Evolutionary conservation across 2,329 filamentous ascomycete species (phyloP), one percentile per base, ranked within the genome.

Genomic region (Sordariomycetes sp.): DNA sequence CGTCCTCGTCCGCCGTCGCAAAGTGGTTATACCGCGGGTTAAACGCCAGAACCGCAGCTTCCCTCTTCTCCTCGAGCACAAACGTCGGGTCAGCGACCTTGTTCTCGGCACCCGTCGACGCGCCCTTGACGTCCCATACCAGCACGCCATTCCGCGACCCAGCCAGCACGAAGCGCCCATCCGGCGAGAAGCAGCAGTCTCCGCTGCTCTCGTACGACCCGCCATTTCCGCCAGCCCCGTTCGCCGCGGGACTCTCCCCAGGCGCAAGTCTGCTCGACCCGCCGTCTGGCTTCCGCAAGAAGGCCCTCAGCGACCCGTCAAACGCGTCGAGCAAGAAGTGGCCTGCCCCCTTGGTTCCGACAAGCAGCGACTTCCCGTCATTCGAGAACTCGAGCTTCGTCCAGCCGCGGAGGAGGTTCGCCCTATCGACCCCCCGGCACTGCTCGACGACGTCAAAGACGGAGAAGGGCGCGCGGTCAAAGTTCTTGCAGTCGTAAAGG

Each of bases 311-410:
- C 7, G 77, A 79, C 45, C 92, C 94, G 50, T 89, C 84, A 67
- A 96, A 97, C 1, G 92, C 89, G 67, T 99, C 94, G n/a, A 99
- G 76, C 2, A 99, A 74, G 65, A 94, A 95, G 69, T 99, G 94
- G 0, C 90, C 90, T 55, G 79, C 79, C 7, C 88, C 89, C 54
- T 86, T 89, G 2, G 92, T 97, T 15, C 88, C 89, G 20, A 99
- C 70, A 5, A 99, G 78, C 53, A 99, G 72, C 60, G 82, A 82
- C 66, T 95, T 95, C 20, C 94, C 94, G 65, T 99, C 94, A 65
- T 99, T 99, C 59, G 89, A 94, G 68, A 99, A 97, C 65, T 96
- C 90, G 50, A 99, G 78, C 63, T 87, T 90, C 1, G 89, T 94
- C 94, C 94, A 99, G 12, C 85, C 85, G 56, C 78, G 79, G 60